Percentiles rank a stretch among this genome's conserved stretches.
phyloP scores from a whole-genome alignment of 2,329 filamentous ascomycete genomes.

The Sclerotinia trifoliorum region DNA sequence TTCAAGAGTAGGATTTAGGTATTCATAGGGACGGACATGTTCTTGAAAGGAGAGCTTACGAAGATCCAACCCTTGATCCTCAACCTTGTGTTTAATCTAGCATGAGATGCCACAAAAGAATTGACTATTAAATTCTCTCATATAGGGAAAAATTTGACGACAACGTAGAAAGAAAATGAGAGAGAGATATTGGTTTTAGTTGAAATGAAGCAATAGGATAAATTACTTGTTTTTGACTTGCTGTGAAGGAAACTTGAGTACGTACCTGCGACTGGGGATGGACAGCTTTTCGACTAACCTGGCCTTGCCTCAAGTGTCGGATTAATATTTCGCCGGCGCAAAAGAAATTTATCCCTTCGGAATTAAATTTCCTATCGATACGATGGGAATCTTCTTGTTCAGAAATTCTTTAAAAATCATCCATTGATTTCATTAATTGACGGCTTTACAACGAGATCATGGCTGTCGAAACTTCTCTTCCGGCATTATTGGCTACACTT shows the following conservation, averaged over 20 bases:
- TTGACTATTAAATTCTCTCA: neutral
- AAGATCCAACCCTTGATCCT: conserved; percentile 11
- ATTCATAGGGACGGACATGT: neutral
- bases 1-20: neutral
- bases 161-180: neutral
- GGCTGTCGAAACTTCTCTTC: conserved; percentile 51
- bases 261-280: neutral
- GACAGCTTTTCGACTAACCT: conserved; percentile 15
- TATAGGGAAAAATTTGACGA: neutral
- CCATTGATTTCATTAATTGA: neutral
- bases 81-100: conserved; percentile 5
- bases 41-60: conserved; percentile 18
- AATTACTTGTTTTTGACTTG: neutral
- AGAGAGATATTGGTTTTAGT: neutral
- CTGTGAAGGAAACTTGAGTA: neutral
- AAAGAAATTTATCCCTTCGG: conserved; percentile 19
- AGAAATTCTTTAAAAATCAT: neutral
- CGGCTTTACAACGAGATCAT: conserved; percentile 38
- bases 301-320: conserved; percentile 21
- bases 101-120: conserved; percentile 11
- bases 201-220: conserved; percentile 9
- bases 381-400: conserved; percentile 3
- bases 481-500: conserved; percentile 53
- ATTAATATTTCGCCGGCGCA: conserved; percentile 26
- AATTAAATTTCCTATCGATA: conserved; percentile 18